Base-by-base conservation (phyloP, 139 green algal species). In the Medakamo hakoo region DNA sequence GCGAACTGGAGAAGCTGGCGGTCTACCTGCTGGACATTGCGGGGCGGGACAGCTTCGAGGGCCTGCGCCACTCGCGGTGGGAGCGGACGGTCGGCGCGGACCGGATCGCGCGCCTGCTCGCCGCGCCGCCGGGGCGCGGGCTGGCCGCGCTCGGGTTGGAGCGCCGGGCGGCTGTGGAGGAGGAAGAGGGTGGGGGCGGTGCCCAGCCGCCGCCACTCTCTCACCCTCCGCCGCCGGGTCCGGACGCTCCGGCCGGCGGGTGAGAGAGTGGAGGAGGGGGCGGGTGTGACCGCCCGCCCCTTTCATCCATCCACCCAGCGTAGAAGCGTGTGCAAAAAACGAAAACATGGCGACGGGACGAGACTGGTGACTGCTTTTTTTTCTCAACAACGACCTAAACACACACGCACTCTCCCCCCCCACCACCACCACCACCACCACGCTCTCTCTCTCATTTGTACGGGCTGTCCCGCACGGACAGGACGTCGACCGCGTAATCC, bases 1-100 rank as follows among this genome's bases (percentile, higher is more conserved):
- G 70, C 9, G 92, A 98, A 80, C 82, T 98, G 62, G 58, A 88
- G 16, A 58, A 85, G 9, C 74, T 98, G 22, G 82, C 71, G 2
- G 60, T 77, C 25, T 97, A 97, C 64, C 70, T 97, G 30, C 60
- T 69, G 3, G 76, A 82, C 9, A 89, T 96, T 30, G 80, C 80
- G 2, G 27, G 40, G 18, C 67, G 90, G 68, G 72, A 81, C 4
- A 77, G 61, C 58, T 64, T 96, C 2, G 59, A 56, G 22, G 27
- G 66, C 4, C 72, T 96, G 26, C 71, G 88, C 30, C 89, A 96
- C 78, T 66, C 60, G 22, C 68, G 57, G 18, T 95, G 83, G 86
- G 76, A 90, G 67, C 4, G 65, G 23, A 86, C 9, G 40, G 16
- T 52, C 9, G 9, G 40, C 9, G 9, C 9, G 40, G 40, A 52